A percentile compares a stretch with the other conserved stretches of the same genome.
These are phyloP conservation scores for Eucalyptus grandis DNA, from an alignment of 345 rosid species.

Conservation along the genomic window DNA sequence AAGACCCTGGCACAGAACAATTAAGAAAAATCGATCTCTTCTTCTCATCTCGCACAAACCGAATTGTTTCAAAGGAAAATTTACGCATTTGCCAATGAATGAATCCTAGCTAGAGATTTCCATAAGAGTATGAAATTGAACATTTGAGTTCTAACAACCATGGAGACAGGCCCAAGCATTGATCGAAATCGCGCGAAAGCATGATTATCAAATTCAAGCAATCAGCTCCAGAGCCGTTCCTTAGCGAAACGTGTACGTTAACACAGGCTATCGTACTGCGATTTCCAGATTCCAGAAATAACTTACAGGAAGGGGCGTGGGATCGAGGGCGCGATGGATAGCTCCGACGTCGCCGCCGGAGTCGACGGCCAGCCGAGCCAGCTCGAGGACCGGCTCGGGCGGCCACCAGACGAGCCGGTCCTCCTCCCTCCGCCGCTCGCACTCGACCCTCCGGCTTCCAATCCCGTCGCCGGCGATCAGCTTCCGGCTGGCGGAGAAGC, in stretches of 20 bases:
- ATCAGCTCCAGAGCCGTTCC: neutral
- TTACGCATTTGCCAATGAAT: neutral
- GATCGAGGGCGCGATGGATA: conserved; percentile 58
- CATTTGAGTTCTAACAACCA: neutral
- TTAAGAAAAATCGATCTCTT: neutral
- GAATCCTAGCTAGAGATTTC: neutral
- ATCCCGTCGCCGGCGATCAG: neutral
- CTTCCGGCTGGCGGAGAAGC: neutral
- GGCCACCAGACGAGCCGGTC: conserved; percentile 88
- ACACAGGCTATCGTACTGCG: accelerated
- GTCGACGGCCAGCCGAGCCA: conserved; percentile 86
- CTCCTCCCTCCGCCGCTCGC: conserved; percentile 5
- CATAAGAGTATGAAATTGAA: neutral
- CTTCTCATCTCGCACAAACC: neutral
- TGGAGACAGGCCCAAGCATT: neutral
- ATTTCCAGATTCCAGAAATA: neutral
- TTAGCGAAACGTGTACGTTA: neutral
- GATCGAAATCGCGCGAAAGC: neutral
- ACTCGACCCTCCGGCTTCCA: neutral
- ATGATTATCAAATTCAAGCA: neutral
- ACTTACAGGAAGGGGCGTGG: conserved; percentile 53
- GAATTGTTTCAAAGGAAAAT: neutral
- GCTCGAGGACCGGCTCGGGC: conserved; percentile 67
- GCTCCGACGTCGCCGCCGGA: conserved; percentile 75
- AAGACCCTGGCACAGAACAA: neutral